phyloP scores from a whole-genome alignment of 345 rosid species.

The Eucalyptus marginata region DNA sequence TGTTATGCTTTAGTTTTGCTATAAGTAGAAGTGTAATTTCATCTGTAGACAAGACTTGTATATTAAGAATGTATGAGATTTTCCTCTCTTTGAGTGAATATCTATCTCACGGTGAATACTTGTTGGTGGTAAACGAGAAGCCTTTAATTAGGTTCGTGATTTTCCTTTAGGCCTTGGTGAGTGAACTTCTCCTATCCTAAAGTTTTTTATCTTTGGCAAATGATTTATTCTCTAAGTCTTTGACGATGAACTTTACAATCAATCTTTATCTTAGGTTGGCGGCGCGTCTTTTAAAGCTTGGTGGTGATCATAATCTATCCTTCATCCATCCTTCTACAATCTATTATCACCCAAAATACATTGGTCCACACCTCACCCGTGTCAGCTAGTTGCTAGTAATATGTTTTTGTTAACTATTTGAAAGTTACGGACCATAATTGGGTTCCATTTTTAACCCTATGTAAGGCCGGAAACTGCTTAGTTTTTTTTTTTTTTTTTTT shows the following conservation, averaged over 20 bases:
- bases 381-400: background rate
- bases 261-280: no score
- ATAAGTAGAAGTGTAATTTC: background rate
- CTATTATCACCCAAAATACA: background rate
- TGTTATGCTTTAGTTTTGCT: background rate
- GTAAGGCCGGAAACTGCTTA: background rate
- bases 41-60: background rate
- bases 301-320: background rate
- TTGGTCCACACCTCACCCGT: background rate
- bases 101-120: background rate
- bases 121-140: background rate
- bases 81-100: no score
- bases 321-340: no score
- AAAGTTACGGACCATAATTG: background rate
- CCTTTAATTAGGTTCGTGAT: background rate
- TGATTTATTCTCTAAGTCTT: background rate
- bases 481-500: background rate
- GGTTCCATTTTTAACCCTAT: background rate
- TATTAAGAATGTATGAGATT: background rate
- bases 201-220: no score
- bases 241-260: background rate
- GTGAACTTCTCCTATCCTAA: background rate
- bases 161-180: accelerated
- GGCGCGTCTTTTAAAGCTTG: background rate
- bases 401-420: background rate